A percentile compares a stretch with the other conserved stretches of the same genome.
Evolutionary conservation across 2,329 filamentous ascomycete species (phyloP).

Genomic region (Fulvia fulva): DNA sequence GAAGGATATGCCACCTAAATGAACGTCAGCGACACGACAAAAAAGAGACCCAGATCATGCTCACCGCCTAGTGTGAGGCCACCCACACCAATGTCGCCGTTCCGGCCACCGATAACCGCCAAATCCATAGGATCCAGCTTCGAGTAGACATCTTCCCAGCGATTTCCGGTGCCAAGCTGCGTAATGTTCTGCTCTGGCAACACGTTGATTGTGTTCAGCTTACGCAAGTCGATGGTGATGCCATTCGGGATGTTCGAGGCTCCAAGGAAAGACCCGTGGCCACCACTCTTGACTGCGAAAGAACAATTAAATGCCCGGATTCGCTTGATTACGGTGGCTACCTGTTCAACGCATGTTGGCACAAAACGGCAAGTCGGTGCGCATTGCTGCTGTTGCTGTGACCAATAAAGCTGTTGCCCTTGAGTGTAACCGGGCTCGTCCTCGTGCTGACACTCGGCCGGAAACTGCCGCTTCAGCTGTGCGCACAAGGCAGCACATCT

Average conservation of each 20-base stretch:
- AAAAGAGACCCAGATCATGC: not conserved
- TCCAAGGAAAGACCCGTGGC: conserved; percentile 22
- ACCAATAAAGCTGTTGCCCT: conserved; percentile 8
- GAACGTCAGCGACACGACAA: not conserved
- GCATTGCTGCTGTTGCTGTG: conserved; percentile 5
- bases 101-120: conserved; percentile 20
- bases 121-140: conserved; percentile 14
- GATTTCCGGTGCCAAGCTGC: conserved; percentile 14
- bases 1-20: conserved; percentile 22
- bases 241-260: conserved; percentile 21
- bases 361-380: conserved; percentile 4
- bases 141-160: conserved; percentile 19
- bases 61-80: conserved; percentile 26
- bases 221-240: conserved; percentile 5
- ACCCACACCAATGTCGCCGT: conserved; percentile 26
- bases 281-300: conserved; percentile 29
- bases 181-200: conserved; percentile 1
- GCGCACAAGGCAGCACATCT: not conserved
- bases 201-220: conserved; percentile 4
- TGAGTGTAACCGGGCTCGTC: not conserved
- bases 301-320: conserved; percentile 11
- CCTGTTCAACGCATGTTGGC: conserved; percentile 2
- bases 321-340: not conserved
- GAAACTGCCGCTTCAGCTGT: conserved; percentile 1
- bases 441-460: not conserved